Evolutionary conservation across 2,329 filamentous ascomycete genomes (phyloP).

Genomic region (Purpureocillium takamizusanense): DNA sequence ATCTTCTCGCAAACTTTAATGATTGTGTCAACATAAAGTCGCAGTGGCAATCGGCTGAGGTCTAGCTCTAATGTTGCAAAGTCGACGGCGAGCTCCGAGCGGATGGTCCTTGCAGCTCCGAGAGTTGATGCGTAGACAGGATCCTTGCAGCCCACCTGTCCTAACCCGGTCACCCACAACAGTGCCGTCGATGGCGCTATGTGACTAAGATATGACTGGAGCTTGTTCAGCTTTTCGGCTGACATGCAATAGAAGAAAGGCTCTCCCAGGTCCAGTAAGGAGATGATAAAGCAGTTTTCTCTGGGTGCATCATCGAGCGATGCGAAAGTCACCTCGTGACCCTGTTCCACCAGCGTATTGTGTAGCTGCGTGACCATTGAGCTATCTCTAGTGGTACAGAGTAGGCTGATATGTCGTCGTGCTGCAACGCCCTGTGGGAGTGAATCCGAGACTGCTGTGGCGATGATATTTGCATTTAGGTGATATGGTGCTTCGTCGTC

Average conservation of each 20-base stretch:
- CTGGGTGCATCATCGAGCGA: neutral
- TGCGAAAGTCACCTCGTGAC: neutral
- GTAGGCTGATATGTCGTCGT: neutral
- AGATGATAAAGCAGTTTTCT: constrained; percentile 1
- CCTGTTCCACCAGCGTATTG: neutral
- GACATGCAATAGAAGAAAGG: constrained; percentile 2
- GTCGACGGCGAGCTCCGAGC: constrained; percentile 14
- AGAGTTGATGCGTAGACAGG: constrained; percentile 16
- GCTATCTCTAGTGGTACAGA: neutral
- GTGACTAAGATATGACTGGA: constrained; percentile 3
- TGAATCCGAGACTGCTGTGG: neutral
- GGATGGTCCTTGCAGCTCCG: constrained; percentile 16
- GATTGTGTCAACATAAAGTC: neutral
- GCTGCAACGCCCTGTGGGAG: neutral
- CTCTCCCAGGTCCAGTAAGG: constrained; percentile 8
- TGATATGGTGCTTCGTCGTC: constrained; percentile 1
- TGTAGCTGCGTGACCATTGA: neutral
- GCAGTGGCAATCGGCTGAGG: neutral
- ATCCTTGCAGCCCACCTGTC: constrained; percentile 15
- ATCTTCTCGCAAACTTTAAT: neutral
- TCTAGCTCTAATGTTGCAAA: constrained; percentile 19
- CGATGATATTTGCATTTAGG: neutral
- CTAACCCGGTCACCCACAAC: constrained; percentile 19
- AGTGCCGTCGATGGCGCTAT: constrained; percentile 4
- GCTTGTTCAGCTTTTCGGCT: neutral